A percentile compares a stretch with the other conserved stretches of the same genome.
phyloP scores from a whole-genome alignment of 768 basidiomycete species.

The Pleurotus platypus region DNA sequence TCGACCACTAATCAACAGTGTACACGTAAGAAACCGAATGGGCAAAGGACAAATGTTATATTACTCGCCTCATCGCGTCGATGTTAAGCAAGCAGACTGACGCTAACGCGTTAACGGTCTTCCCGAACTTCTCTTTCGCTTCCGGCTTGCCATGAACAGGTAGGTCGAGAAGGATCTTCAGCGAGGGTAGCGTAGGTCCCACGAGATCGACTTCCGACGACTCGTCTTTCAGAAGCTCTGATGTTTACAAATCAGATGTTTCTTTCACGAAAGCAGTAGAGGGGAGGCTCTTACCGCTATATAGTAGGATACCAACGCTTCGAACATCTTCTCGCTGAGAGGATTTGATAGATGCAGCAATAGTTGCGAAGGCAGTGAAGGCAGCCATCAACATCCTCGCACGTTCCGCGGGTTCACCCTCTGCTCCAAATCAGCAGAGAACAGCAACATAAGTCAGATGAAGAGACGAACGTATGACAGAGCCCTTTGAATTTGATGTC shows the following conservation, averaged over 20 bases:
- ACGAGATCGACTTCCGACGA: slow-evolving; percentile 74
- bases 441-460: neutral
- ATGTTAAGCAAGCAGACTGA: slow-evolving; percentile 83
- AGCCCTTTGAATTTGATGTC: slow-evolving; percentile 51
- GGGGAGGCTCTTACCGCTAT: slow-evolving; percentile 51
- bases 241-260: no score
- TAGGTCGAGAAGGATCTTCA: slow-evolving; percentile 71
- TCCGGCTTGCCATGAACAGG: slow-evolving; percentile 35
- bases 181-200: slow-evolving; percentile 73
- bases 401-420: slow-evolving; percentile 52
- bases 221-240: slow-evolving; percentile 87
- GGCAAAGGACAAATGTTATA: neutral
- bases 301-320: slow-evolving; percentile 75
- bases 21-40: neutral
- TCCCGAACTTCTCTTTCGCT: slow-evolving; percentile 50
- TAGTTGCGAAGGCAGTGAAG: slow-evolving; percentile 56
- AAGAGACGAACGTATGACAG: slow-evolving; percentile 44
- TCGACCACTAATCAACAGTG: slow-evolving; percentile 57
- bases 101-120: slow-evolving; percentile 74
- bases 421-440: slow-evolving; percentile 22
- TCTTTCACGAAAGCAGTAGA: neutral
- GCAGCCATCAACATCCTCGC: slow-evolving; percentile 61
- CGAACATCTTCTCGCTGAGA: slow-evolving; percentile 71
- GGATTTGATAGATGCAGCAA: slow-evolving; percentile 50
- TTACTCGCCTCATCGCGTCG: slow-evolving; percentile 83